A percentile compares a stretch with the other conserved stretches of the same genome.
These are phyloP conservation scores for Gracilaria caudata DNA, from an alignment of 23 red algal species.

Conservation along the genomic window DNA sequence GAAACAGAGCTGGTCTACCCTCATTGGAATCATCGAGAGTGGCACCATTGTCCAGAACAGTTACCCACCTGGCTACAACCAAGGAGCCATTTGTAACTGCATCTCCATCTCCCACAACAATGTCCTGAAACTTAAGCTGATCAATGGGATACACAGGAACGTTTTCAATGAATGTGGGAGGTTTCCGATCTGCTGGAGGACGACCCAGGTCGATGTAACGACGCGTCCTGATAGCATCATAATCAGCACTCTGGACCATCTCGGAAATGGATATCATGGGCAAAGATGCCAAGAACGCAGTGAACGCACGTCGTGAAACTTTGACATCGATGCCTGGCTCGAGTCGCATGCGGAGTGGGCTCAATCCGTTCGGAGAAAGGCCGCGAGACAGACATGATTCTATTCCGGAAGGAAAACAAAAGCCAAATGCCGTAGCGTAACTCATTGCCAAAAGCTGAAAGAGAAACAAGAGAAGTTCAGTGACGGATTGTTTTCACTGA, in stretches of 20 bases:
- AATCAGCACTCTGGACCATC: not conserved
- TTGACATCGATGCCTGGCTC: not conserved
- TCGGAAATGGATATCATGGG: not conserved
- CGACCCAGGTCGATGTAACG: slow-evolving; percentile 51
- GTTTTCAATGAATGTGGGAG: slow-evolving; percentile 32
- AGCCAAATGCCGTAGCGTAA: not conserved
- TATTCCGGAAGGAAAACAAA: not conserved
- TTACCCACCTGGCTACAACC: slow-evolving; percentile 52
- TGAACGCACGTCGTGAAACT: slow-evolving; percentile 1
- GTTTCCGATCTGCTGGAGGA: slow-evolving; percentile 27
- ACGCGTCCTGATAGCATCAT: slow-evolving; percentile 51
- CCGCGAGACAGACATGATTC: not conserved
- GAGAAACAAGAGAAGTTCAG: not conserved
- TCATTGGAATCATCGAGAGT: slow-evolving; percentile 59
- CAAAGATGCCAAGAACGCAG: not conserved
- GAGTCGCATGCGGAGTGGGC: not conserved
- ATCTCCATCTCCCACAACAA: slow-evolving; percentile 32
- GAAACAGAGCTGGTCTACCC: slow-evolving; percentile 42
- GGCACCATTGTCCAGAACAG: slow-evolving; percentile 44
- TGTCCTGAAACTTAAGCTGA: slow-evolving; percentile 12
- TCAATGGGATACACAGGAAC: slow-evolving; percentile 37
- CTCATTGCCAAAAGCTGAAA: not conserved
- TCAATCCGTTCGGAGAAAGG: not conserved
- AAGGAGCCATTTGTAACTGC: slow-evolving; percentile 30
- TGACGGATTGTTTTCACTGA: not conserved